Evolutionary conservation across 2,329 filamentous ascomycete species (phyloP), one percentile per base, ranked within the genome.

Genomic region (Apiospora malaysiana): DNA sequence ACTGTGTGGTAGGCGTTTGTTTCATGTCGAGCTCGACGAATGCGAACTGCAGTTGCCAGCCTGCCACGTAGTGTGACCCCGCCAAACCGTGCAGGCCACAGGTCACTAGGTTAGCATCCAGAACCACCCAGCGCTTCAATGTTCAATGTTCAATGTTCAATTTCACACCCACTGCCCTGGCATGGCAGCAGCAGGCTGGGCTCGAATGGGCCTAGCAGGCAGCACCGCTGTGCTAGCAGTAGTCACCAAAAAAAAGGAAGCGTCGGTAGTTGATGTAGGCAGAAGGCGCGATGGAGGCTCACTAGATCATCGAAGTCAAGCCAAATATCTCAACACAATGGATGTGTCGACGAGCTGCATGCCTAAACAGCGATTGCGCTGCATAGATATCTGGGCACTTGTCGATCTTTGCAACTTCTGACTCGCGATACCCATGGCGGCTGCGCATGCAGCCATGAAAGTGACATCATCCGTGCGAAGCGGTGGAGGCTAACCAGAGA

Each of bases 41-140:
- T 59, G 51, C 27, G 27, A 37, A 59, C 51, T 59, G 51, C 56
- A 63, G 56, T 63, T 63, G 56, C 56, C 56, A 63, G 56, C 56
- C 56, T 63, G 56, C 56, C 56, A 63, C 56, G 56, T 63, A 63
- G 56, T 63, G 56, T 40, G 56, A 63, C 56, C 56, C 56, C 56
- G 56, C 56, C 56, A 40, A 63, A n/a, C 37, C 56, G 56, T 40
- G 27, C 56, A 63, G 56, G 32, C 14, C 56, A 63, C 56, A 63
- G 27, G 51, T 59, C 51, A 37, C 51, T 25, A n/a, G n/a, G n/a
- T n/a, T n/a, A 49, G n/a, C 47, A 21, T 10, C 25, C 49, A 59
- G 51, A 8, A 2, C 25, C 49, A 25, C n/a, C n/a, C n/a, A n/a
- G n/a, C n/a, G n/a, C n/a, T n/a, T n/a, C n/a, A n/a, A n/a, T n/a